Evolutionary conservation across 352 stramenopile genomes (phyloP).

Genomic region (Peronospora destructor): DNA sequence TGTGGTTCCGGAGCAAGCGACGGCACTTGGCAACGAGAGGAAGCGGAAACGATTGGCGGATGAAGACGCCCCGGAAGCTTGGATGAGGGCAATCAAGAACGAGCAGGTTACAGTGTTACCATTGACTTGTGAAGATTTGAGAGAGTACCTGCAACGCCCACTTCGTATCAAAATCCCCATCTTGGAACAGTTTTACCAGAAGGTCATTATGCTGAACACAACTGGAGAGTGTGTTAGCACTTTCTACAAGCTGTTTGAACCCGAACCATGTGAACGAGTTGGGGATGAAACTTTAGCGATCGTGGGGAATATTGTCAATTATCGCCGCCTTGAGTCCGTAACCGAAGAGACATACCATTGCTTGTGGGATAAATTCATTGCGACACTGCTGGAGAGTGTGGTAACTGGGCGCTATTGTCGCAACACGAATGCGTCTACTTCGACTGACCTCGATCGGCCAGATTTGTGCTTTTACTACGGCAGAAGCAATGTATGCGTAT

Average conservation of each 20-base stretch:
- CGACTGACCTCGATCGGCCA: conserved; percentile 5
- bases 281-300: conserved; percentile 6
- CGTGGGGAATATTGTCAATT: background rate
- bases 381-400: conserved; percentile 6
- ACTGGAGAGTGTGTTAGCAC: conserved; percentile 11
- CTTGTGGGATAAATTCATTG: conserved; percentile 17
- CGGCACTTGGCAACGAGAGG: background rate
- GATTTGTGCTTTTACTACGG: conserved; percentile 16
- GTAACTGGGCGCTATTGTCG: conserved; percentile 8
- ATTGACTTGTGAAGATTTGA: background rate
- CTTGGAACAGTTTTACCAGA: background rate
- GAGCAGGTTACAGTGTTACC: background rate
- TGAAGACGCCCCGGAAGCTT: background rate
- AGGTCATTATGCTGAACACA: background rate
- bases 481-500: conserved; percentile 10
- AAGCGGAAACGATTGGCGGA: background rate
- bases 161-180: background rate
- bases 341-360: conserved; percentile 12
- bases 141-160: background rate
- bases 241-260: conserved; percentile 15
- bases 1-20: background rate
- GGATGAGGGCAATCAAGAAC: background rate
- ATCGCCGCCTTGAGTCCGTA: conserved; percentile 1
- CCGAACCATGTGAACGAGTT: conserved; percentile 8
- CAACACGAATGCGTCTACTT: conserved; percentile 10